Conservation (phyloP, 345 rosid genomes). For the Firmiana major region DNA sequence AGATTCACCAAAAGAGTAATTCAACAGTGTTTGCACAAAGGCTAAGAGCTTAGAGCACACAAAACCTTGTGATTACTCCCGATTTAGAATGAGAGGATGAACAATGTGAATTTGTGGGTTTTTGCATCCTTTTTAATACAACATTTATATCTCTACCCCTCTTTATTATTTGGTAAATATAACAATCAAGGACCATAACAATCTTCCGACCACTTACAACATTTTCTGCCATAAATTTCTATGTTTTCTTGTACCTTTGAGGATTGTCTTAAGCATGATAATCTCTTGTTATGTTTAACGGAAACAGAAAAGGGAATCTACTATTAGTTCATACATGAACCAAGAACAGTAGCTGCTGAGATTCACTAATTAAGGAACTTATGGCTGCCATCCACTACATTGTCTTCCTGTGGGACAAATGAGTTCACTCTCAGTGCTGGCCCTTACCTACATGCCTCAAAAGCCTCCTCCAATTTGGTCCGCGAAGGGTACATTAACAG, state of each 20-base stretch:
- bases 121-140: background rate
- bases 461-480: background rate
- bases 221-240: background rate
- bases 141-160: background rate
- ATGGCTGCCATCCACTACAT: background rate
- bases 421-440: background rate
- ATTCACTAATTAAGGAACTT: background rate
- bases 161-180: background rate
- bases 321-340: background rate
- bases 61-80: background rate
- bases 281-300: background rate
- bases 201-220: background rate
- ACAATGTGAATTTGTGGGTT: background rate
- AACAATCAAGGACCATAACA: background rate
- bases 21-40: background rate
- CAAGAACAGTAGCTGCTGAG: background rate
- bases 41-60: background rate
- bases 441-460: background rate
- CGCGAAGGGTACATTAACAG: background rate
- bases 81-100: background rate
- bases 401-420: background rate
- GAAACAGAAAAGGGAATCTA: background rate
- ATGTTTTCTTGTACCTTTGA: background rate
- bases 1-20: background rate
- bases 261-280: slow-evolving; percentile 10